phyloP scores from a whole-genome alignment of 257 asterid genomes.

The Eustoma russellianum region DNA sequence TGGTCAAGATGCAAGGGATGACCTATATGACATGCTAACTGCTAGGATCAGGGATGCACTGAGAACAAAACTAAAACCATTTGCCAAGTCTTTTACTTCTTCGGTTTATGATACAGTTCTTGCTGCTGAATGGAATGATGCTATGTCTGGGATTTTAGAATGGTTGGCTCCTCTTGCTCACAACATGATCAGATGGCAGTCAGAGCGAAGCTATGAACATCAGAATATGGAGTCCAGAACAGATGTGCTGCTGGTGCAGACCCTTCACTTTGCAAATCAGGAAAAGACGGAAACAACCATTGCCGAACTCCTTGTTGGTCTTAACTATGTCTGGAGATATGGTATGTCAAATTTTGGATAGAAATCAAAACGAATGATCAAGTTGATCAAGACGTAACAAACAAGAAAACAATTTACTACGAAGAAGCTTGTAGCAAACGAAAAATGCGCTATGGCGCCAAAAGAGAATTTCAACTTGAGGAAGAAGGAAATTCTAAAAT shows the following conservation, averaged over 20 bases:
- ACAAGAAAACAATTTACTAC: too few relatives aligned
- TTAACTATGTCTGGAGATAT: conserved; percentile 19
- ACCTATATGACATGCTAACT: conserved; percentile 79
- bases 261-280: conserved; percentile 39
- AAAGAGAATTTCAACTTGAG: too few relatives aligned
- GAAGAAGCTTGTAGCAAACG: too few relatives aligned
- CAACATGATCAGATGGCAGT: conserved; percentile 88
- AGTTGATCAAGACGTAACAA: too few relatives aligned
- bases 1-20: conserved; percentile 77
- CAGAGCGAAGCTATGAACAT: conserved; percentile 82
- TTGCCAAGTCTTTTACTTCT: conserved; percentile 38
- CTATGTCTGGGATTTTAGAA: conserved; percentile 54
- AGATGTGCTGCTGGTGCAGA: conserved; percentile 71
- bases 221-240: conserved; percentile 57
- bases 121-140: conserved; percentile 70
- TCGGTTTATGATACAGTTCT: conserved; percentile 59
- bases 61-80: conserved; percentile 67
- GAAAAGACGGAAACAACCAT: conserved; percentile 19
- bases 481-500: too few relatives aligned
- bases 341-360: too few relatives aligned
- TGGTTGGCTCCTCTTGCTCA: conserved; percentile 95
- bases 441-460: too few relatives aligned
- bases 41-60: conserved; percentile 56
- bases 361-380: too few relatives aligned
- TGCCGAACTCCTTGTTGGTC: conserved; percentile 20